phyloP scores from a whole-genome alignment of 169 alveolate species.

The Perkinsus marinus region DNA sequence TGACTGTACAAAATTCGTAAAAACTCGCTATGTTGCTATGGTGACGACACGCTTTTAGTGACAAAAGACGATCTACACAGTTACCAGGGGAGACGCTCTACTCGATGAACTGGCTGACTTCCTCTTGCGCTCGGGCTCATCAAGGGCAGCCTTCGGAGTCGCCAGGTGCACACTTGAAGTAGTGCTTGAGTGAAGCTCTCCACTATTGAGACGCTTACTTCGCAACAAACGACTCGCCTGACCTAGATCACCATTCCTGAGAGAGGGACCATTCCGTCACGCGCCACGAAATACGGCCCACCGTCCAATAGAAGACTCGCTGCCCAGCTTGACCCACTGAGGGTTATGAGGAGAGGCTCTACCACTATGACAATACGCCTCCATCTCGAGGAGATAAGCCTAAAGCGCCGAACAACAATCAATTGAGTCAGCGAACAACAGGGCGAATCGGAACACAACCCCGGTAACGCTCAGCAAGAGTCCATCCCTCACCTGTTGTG shows the following conservation, averaged over 20 bases:
- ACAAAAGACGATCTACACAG: not conserved
- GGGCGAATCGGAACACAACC: no score
- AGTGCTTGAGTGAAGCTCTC: not conserved
- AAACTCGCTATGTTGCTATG: not conserved
- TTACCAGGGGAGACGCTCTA: not conserved
- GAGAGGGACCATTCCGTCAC: not conserved
- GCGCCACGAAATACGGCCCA: not conserved
- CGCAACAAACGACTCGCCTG: not conserved
- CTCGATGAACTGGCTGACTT: not conserved
- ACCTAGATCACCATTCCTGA: not conserved
- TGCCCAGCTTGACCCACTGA: not conserved
- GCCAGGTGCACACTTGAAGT: not conserved
- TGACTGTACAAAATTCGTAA: not conserved
- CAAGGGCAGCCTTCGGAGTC: not conserved
- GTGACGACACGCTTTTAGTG: not conserved
- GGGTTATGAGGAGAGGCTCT: not conserved
- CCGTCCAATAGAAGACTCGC: not conserved
- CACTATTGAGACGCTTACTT: not conserved
- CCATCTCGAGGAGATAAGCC: not conserved
- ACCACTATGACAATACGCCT: not conserved
- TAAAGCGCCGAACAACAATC: no score
- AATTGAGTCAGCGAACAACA: no score
- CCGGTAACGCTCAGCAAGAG: no score
- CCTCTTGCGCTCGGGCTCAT: not conserved
- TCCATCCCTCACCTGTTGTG: constrained; percentile 62